Percentiles rank a stretch among this genome's conserved stretches.
These are phyloP conservation scores for Cucurbita pepo DNA, from an alignment of 306 rosid species.

Conservation along the genomic window DNA sequence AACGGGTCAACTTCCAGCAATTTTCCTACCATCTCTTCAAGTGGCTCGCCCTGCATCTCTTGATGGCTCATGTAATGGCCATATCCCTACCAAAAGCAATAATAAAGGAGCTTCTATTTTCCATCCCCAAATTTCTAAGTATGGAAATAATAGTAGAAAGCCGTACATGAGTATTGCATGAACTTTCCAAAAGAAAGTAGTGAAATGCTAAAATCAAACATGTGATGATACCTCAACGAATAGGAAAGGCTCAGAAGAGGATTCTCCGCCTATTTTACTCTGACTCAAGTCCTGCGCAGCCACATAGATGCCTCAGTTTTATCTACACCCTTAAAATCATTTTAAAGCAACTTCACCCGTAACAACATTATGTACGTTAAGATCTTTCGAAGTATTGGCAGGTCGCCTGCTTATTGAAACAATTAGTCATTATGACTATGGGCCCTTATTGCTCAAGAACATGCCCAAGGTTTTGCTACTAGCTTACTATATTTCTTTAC, in stretches of 20 bases:
- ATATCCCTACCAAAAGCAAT: constrained; percentile 39
- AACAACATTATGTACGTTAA: not conserved
- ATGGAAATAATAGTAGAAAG: not conserved
- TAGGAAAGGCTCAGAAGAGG: constrained; percentile 38
- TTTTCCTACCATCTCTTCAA: constrained; percentile 83
- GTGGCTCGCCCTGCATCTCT: constrained; percentile 53
- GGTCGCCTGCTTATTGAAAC: not conserved
- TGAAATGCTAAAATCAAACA: not conserved
- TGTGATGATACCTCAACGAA: constrained; percentile 54
- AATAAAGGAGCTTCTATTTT: not conserved
- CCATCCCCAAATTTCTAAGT: not conserved
- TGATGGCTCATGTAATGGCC: constrained; percentile 58
- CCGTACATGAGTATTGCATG: not conserved
- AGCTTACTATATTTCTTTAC: not conserved
- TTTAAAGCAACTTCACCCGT: not conserved
- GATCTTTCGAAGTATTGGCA: not conserved
- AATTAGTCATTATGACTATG: not conserved
- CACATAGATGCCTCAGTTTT: not conserved
- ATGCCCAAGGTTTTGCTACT: not conserved
- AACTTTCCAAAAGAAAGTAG: not conserved
- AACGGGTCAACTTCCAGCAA: constrained; percentile 48
- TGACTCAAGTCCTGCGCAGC: constrained; percentile 51
- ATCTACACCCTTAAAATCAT: not conserved
- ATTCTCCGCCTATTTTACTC: constrained; percentile 43
- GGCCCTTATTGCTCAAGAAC: not conserved